These are phyloP conservation scores for Ganoderma boninense DNA, from an alignment of 1,284 basidiomycete genomes.

Conservation along the genomic window DNA sequence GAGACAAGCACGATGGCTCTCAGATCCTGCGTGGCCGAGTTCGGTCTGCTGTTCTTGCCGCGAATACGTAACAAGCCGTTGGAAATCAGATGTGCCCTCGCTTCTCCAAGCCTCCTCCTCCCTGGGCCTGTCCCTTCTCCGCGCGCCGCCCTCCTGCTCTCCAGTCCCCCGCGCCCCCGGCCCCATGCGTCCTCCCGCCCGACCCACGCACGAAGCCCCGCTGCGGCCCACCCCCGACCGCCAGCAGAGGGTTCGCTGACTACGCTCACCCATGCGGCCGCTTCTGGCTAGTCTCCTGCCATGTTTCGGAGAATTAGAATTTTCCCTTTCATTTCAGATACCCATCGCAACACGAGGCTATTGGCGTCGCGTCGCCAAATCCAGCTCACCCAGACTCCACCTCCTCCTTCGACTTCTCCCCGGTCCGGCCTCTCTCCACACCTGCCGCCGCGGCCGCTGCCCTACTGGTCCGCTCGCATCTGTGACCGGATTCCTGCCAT, in stretches of 20 bases:
- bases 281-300: conserved; percentile 1
- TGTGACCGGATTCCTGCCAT: not conserved
- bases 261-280: conserved; percentile 5
- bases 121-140: conserved; percentile 2
- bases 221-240: conserved; percentile 5
- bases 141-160: conserved; percentile 6
- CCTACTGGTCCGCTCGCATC: not conserved
- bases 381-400: not conserved
- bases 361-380: not conserved
- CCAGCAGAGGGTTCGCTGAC: not conserved
- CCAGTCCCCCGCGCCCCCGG: conserved; percentile 11
- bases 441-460: conserved; percentile 11
- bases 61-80: conserved; percentile 24
- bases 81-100: conserved; percentile 25
- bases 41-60: conserved; percentile 12
- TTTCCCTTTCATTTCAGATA: conserved; percentile 13
- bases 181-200: conserved; percentile 4
- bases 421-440: conserved; percentile 16
- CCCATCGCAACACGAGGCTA: conserved; percentile 14
- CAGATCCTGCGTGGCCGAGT: conserved; percentile 15
- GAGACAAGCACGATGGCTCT: conserved; percentile 12
- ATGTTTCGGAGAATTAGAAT: not conserved
- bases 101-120: conserved; percentile 4
- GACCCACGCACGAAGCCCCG: not conserved
- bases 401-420: not conserved